These are phyloP conservation scores for Protea cynaroides DNA, from an alignment of 164 flowering plant genomes.

Conservation along the genomic window DNA sequence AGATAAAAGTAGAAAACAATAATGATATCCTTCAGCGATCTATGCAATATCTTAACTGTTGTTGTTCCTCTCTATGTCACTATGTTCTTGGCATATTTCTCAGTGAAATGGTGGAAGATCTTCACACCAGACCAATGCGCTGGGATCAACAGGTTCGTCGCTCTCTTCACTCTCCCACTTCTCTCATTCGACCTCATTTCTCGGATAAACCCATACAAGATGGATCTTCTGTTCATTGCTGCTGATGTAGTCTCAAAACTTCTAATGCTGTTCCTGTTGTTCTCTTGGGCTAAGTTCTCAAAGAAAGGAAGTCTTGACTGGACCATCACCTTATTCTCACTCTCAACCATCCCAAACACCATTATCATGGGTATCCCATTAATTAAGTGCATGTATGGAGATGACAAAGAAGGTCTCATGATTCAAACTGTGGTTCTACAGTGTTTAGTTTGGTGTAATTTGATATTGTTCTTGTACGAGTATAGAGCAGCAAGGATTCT, in stretches of 20 bases:
- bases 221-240: conserved; percentile 30
- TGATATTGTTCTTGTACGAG: conserved; percentile 34
- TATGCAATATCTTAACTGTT: conserved; percentile 29
- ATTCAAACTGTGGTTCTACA: conserved; percentile 34
- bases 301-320: conserved; percentile 26
- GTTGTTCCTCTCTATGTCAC: conserved; percentile 38
- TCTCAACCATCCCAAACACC: conserved; percentile 37
- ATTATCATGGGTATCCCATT: conserved; percentile 41
- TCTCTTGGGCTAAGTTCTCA: conserved; percentile 26
- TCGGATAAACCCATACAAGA: conserved; percentile 26
- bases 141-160: conserved; percentile 39
- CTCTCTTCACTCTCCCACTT: conserved; percentile 32
- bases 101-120: conserved; percentile 33
- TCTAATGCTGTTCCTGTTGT: conserved; percentile 13
- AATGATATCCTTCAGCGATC: conserved; percentile 28
- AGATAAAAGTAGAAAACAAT: background rate
- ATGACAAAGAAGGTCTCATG: conserved; percentile 24
- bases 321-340: conserved; percentile 36
- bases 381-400: conserved; percentile 36
- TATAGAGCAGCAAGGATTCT: conserved; percentile 29
- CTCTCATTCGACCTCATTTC: conserved; percentile 39
- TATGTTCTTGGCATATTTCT: conserved; percentile 34
- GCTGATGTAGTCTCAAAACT: conserved; percentile 29
- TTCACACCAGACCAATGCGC: conserved; percentile 36
- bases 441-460: conserved; percentile 34